Base-by-base conservation (phyloP, 148 eudicot species). In the Persicaria maculosa region DNA sequence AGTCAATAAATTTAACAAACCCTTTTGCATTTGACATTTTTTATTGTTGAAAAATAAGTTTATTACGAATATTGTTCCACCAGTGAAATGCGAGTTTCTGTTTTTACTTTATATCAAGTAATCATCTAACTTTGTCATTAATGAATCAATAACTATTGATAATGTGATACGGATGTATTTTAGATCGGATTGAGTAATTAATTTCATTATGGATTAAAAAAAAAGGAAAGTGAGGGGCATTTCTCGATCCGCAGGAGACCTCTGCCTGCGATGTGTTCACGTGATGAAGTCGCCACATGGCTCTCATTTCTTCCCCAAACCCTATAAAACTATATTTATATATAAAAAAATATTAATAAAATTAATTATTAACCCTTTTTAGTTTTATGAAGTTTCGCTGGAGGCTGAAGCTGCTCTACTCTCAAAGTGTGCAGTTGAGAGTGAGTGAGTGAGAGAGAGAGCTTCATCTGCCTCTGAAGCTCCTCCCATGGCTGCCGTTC, bases 401-500 rank as follows among this genome's bases (percentile, higher is more conserved):
- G 40, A 5, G 40, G 40, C 7, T 15, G 36, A 36, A 6, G 5
- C 70, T 31, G 40, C 40, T 31, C 40, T 65, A 65, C 17, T 40
- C 12, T 22, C 14, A 9, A 31, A 57, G 31, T 25, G 68, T 62
- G 44, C 11, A 62, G 68, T 3, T 10, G 46, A 36, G 70, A 59
- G 70, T 6, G 64, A 20, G 40, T 7, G 69, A 47, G 50, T 47
- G 5, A 47, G 9, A 8, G 52, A 8, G 52, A 48, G 52, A 65
- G 70, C 46, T 65, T 65, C 70, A 17, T 40, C 70, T 65, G 47
- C 47, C 17, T 43, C 47, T 43, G 46, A 31, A 65, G 70, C 70
- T 65, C 47, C 70, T 65, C 17, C 70, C 70, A 65, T 65, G 70
- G 70, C 70, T 65, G 47, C 70, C 62, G 62, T 57, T 57, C 40